A percentile compares a stretch with the other conserved stretches of the same genome.
These are phyloP conservation scores for Trichoderma koningii DNA, from an alignment of 2,329 filamentous ascomycete genomes.

Conservation along the genomic window DNA sequence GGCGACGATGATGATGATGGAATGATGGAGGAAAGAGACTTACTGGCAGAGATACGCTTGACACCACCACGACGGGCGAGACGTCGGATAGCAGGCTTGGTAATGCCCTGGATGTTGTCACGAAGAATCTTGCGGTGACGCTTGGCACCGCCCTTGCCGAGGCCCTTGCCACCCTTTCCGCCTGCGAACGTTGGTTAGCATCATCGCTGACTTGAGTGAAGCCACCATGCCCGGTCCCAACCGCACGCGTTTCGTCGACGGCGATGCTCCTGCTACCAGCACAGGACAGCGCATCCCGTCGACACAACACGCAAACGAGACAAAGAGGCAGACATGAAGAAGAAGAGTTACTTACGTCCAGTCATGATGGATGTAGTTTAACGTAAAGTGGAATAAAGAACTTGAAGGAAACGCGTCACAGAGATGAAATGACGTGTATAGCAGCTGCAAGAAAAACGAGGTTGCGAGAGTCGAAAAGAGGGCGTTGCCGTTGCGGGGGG, in stretches of 20 bases:
- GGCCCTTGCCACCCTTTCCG: slow-evolving; percentile 95
- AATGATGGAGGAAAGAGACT: slow-evolving; percentile 34
- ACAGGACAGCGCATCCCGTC: background rate
- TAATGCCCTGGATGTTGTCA: slow-evolving; percentile 99
- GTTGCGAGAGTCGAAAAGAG: slow-evolving; percentile 28
- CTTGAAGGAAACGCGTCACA: slow-evolving; percentile 19
- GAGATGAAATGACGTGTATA: slow-evolving; percentile 5
- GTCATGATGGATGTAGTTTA: slow-evolving; percentile 56
- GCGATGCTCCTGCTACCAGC: no score
- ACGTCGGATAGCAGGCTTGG: slow-evolving; percentile 97
- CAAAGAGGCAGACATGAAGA: slow-evolving; percentile 13
- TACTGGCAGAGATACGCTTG: slow-evolving; percentile 98
- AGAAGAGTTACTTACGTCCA: slow-evolving; percentile 63
- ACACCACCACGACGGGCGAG: slow-evolving; percentile 98
- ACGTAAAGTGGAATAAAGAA: slow-evolving; percentile 22
- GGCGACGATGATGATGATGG: background rate
- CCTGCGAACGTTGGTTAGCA: slow-evolving; percentile 53
- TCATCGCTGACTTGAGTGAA: no score
- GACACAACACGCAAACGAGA: background rate
- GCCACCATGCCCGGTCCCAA: no score
- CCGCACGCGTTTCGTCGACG: background rate
- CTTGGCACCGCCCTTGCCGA: slow-evolving; percentile 98
- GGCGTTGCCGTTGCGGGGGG: slow-evolving; percentile 34
- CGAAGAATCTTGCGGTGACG: slow-evolving; percentile 98
- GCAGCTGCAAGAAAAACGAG: slow-evolving; percentile 26